Conservation (phyloP, 1,284 basidiomycete species). For the Malassezia restricta region DNA sequence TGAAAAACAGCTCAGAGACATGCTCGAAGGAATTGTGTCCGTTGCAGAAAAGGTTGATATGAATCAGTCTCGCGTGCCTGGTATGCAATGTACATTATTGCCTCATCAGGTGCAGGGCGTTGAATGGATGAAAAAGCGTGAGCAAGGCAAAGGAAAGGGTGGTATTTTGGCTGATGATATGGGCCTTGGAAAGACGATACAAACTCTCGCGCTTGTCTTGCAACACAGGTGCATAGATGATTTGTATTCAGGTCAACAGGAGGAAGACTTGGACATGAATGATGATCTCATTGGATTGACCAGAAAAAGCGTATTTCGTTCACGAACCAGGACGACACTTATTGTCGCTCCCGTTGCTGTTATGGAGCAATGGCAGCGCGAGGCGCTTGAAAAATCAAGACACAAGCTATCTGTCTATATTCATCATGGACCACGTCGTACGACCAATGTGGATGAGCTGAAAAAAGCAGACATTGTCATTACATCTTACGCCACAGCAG, state of each 20-base stretch:
- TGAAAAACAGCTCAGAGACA: conserved; percentile 28
- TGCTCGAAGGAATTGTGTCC: conserved; percentile 31
- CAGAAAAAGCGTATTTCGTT: conserved; percentile 4
- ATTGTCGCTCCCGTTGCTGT: conserved; percentile 53
- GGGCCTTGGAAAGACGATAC: conserved; percentile 70
- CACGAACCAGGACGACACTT: conserved; percentile 22
- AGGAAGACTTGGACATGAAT: background rate
- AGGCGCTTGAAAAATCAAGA: conserved; percentile 64
- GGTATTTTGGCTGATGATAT: conserved; percentile 72
- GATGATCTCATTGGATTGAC: conserved; percentile 1
- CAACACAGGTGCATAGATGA: conserved; percentile 10
- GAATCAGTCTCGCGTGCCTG: conserved; percentile 12
- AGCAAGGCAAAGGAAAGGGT: conserved; percentile 59
- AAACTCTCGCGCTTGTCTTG: conserved; percentile 71
- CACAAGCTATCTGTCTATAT: conserved; percentile 30
- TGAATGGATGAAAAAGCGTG: conserved; percentile 74
- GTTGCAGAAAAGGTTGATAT: conserved; percentile 23
- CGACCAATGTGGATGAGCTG: conserved; percentile 15
- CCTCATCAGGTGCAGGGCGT: conserved; percentile 77
- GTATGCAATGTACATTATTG: conserved; percentile 57
- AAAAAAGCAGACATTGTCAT: conserved; percentile 31
- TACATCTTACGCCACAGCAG: conserved; percentile 37
- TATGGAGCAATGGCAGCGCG: conserved; percentile 79
- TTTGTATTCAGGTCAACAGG: background rate
- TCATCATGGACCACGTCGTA: conserved; percentile 33